Evolutionary conservation across 192 early-diverging fungal species (phyloP), one percentile per base, ranked within the genome.

Genomic region (Coemansia sp.): DNA sequence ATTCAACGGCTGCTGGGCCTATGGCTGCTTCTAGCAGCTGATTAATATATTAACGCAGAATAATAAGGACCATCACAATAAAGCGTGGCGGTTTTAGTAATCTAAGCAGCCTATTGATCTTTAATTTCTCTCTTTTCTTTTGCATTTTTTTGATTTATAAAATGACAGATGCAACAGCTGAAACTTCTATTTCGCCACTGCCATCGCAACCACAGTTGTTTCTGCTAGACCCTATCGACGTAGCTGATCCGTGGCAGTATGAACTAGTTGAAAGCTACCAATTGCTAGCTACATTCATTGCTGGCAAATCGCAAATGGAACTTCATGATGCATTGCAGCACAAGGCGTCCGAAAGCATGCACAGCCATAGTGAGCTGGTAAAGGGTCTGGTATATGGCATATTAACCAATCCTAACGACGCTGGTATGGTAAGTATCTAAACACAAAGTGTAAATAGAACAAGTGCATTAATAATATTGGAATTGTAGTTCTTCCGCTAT

Each of bases 381-480:
- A 76, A 78, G 37, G 87, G 81, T 2, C 64, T 89, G 4, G 44
- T 89, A 1, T 89, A 85, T 42, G 83, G 78, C 1, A 70, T 84
- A 1, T 53, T 86, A 5, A 84, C 80, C 3, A 70, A 80, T 21
- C 58, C 76, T 20, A 53, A 35, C n/a, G 57, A 71, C 8, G 53
- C 59, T 35, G 50, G 54, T 8, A 59, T 40, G 50, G 72, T 74
- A 79, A 63, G 73, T 4, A 2, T 21, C 30, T 19, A 41, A 2
- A n/a, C n/a, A 40, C 20, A 8, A 13, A 18, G 21, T 6, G 9
- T 23, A 18, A 18, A 4, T 55, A 18, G 43, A 7, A 10, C 28
- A 41, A 16, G 14, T 37, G 3, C 51, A 28, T 8, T 7, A 30
- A 47, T 10, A 7, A 9, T 11, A 26, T 23, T 16, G 16, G 6